A percentile compares a stretch with the other conserved stretches of the same genome.
phyloP scores from a whole-genome alignment of 306 rosid genomes.

The Abrus pulchellus region DNA sequence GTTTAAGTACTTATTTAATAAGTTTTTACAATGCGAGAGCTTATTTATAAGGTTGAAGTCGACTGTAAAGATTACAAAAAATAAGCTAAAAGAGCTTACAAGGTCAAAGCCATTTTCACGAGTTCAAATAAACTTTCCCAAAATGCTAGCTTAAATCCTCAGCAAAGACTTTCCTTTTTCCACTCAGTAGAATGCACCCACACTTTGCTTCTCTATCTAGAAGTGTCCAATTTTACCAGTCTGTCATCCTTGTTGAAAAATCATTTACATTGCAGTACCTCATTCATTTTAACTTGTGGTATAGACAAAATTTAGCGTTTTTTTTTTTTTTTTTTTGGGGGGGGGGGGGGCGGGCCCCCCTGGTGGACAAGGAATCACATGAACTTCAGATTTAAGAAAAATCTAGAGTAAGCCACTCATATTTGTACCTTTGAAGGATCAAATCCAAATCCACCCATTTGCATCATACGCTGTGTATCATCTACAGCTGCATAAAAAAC shows the following conservation, averaged over 20 bases:
- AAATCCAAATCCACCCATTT: constrained; percentile 96
- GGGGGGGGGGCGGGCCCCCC: too few species aligned
- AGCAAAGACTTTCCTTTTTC: constrained; percentile 7
- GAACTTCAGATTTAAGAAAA: constrained; percentile 39
- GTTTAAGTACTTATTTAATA: neutral
- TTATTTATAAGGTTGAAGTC: too few species aligned
- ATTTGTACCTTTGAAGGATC: constrained; percentile 91
- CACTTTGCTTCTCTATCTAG: neutral
- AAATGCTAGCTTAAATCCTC: neutral
- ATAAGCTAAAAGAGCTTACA: neutral
- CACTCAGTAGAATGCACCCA: constrained; percentile 22
- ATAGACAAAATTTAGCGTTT: too few species aligned
- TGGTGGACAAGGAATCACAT: too few species aligned
- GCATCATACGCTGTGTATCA: constrained; percentile 99
- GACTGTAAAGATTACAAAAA: neutral
- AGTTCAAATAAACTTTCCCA: neutral
- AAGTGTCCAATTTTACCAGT: neutral
- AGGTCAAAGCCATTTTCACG: neutral
- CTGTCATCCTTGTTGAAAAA: neutral
- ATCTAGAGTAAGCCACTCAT: constrained; percentile 27
- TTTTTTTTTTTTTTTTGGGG: too few species aligned
- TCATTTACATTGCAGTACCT: neutral
- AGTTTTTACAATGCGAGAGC: too few species aligned
- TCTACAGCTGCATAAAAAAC: constrained; percentile 80
- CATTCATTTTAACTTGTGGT: neutral